Evolutionary conservation across 352 stramenopile genomes (phyloP), one percentile per base, ranked within the genome.

Genomic region (Globisporangium iwayamae): DNA sequence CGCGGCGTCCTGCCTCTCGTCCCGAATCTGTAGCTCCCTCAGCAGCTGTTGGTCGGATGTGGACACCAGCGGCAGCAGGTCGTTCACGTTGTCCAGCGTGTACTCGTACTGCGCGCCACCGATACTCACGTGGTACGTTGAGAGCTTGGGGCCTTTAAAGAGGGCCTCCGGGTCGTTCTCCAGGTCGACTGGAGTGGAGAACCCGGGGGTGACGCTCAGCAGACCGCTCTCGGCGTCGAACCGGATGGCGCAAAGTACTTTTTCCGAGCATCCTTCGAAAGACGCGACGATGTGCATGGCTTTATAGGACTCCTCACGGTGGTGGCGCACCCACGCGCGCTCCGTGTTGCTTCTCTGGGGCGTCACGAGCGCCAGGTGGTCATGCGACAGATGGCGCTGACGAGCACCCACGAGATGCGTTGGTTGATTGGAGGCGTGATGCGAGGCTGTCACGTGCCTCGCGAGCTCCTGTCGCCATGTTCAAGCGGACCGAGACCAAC

Each of bases 281-380:
- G 62, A 63, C 5, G 81, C 73, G 51, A 86, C 74, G 28, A 92
- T 55, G 59, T 90, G 77, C 83, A 92, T 92, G n/a, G 76, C 66
- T 25, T 73, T 74, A 51, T 80, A 79, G 45, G 67, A 63, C 55
- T 87, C 73, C 43, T 90, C 83, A 9, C 81, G 81, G 43, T 81
- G 78, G 1, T 60, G 48, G n/a, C 79, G 79, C 36, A 72, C 62
- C 72, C 58, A 83, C 20, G 38, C 71, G 16, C 58, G 73, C 62
- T 64, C 53, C 25, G 46, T 57, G 38, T 81, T 83, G 58, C n/a
- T 20, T n/a, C 73, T 81, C 65, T 50, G 66, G 4, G 41, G 63
- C 36, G 61, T 43, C 57, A 65, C 28, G 53, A 67, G 65, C 45
- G 57, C 61, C 25, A 38, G 50, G 22, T 60, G 70, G 28, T 66